phyloP scores from a whole-genome alignment of 495 filamentous ascomycete species.

The Lasiosphaeria miniovina region DNA sequence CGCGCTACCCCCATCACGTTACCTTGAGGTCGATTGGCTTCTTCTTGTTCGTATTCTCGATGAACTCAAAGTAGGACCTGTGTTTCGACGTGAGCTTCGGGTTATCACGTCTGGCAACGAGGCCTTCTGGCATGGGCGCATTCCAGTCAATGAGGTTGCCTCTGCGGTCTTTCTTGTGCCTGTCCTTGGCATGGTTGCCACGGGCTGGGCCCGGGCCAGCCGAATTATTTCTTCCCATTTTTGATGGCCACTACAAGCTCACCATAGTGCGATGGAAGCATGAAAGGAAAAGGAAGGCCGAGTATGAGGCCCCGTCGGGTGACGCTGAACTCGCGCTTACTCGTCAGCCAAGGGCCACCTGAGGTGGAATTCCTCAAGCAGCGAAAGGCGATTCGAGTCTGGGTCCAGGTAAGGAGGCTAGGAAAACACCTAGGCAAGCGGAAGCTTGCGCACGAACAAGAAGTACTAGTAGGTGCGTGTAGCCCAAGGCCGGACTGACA shows the following conservation, averaged over 20 bases:
- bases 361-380: too few relatives aligned
- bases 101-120: constrained; percentile 27
- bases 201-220: constrained; percentile 20
- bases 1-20: constrained; percentile 8
- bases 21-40: constrained; percentile 53
- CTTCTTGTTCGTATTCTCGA: constrained; percentile 56
- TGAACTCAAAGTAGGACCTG: constrained; percentile 52
- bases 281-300: neutral
- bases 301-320: neutral
- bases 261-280: constrained; percentile 5
- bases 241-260: constrained; percentile 11
- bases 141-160: constrained; percentile 30
- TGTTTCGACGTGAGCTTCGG: constrained; percentile 45
- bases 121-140: constrained; percentile 29
- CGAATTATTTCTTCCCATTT: constrained; percentile 34
- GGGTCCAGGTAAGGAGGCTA: too few relatives aligned
- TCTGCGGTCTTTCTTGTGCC: constrained; percentile 32
- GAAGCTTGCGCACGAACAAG: too few relatives aligned
- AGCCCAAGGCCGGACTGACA: too few relatives aligned
- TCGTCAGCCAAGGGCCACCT: neutral
- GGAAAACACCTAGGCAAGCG: too few relatives aligned
- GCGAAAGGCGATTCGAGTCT: too few relatives aligned
- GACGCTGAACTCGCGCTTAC: neutral
- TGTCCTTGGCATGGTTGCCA: constrained; percentile 31
- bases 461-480: too few relatives aligned